Evolutionary conservation across 2,329 filamentous ascomycete genomes (phyloP).

Genomic region (Nigrospora osmanthi): DNA sequence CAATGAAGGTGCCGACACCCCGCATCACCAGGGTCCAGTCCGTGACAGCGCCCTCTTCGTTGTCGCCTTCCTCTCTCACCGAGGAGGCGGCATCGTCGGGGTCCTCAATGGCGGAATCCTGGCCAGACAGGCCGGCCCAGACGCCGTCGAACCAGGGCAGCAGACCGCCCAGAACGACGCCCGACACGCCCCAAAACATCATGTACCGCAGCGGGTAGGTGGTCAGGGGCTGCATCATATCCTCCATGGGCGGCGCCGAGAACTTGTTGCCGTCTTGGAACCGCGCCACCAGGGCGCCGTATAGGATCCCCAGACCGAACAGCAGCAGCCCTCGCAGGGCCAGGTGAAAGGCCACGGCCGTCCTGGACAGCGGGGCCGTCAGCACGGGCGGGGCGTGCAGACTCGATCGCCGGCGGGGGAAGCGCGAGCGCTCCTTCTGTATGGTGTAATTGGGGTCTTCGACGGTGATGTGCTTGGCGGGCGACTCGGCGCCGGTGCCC

Average conservation of each 20-base stretch:
- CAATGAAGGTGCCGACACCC: conserved; percentile 52
- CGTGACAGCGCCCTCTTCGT: conserved; percentile 26
- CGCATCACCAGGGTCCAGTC: conserved; percentile 66
- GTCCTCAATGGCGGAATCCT: conserved; percentile 11
- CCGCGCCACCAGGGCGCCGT: conserved; percentile 74
- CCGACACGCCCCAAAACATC: conserved; percentile 72
- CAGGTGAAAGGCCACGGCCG: conserved; percentile 38
- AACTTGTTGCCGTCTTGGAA: conserved; percentile 64
- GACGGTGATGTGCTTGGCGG: conserved; percentile 35
- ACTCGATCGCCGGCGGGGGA: conserved; percentile 26
- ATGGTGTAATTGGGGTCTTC: conserved; percentile 16
- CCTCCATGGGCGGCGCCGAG: conserved; percentile 50
- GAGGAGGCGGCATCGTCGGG: conserved; percentile 12
- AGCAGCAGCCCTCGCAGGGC: conserved; percentile 54
- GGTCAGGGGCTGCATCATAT: conserved; percentile 26
- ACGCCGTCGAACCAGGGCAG: conserved; percentile 78
- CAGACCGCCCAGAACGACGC: conserved; percentile 68
- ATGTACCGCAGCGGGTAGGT: conserved; percentile 59
- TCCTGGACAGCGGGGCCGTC: conserved; percentile 16
- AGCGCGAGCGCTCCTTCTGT: conserved; percentile 19
- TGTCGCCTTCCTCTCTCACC: conserved; percentile 18
- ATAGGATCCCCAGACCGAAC: conserved; percentile 72
- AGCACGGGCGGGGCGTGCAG: conserved; percentile 13
- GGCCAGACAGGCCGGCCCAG: conserved; percentile 51
- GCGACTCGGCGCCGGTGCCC: conserved; percentile 70